phyloP scores from a whole-genome alignment of 225 moss, liverwort and hornwort species.

The Physcomitrellopsis africana region DNA sequence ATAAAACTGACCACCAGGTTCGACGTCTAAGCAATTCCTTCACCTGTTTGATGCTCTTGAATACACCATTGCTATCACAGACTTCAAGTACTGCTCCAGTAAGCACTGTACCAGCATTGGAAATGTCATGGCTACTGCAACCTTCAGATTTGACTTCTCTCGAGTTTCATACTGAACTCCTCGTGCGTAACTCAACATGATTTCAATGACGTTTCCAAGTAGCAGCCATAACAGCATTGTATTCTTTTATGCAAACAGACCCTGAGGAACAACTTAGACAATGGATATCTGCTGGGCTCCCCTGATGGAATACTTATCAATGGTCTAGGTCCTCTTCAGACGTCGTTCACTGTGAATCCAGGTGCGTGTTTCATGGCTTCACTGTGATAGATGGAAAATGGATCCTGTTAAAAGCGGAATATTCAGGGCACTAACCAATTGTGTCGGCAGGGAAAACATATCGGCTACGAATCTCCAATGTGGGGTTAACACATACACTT shows the following conservation, averaged over 20 bases:
- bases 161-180: too few species aligned
- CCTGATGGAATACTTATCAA: constrained; percentile 59
- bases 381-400: neutral
- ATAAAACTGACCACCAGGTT: constrained; percentile 52
- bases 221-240: neutral
- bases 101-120: too few species aligned
- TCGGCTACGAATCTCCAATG: constrained; percentile 58
- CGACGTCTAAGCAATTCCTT: neutral
- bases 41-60: too few species aligned
- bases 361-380: constrained; percentile 29
- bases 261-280: constrained; percentile 45
- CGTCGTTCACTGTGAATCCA: constrained; percentile 46
- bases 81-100: too few species aligned
- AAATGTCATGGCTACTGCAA: too few species aligned
- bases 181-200: neutral
- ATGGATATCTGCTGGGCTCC: constrained; percentile 42
- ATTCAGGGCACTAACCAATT: neutral
- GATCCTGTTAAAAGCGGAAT: neutral
- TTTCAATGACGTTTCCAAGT: neutral
- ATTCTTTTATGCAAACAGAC: constrained; percentile 33
- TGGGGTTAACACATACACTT: constrained; percentile 44
- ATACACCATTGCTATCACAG: too few species aligned
- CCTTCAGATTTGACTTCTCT: too few species aligned
- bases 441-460: constrained; percentile 48
- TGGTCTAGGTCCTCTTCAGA: constrained; percentile 48